A percentile compares a stretch with the other conserved stretches of the same genome.
phyloP scores from a whole-genome alignment of 352 stramenopile species.

The Phytophthora cryptogea region DNA sequence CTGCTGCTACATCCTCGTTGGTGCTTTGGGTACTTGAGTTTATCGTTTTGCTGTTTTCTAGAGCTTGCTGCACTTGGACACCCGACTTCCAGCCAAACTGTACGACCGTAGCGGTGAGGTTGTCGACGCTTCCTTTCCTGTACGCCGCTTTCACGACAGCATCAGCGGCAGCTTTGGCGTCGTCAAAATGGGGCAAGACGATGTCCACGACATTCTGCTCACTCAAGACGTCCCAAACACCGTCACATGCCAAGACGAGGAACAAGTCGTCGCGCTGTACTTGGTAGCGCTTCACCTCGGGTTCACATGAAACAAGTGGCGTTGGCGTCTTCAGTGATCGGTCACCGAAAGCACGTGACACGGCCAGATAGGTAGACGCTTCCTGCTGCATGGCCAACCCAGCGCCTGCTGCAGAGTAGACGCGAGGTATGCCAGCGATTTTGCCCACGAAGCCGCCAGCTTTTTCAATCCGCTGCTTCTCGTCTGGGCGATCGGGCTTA shows the following conservation, averaged over 20 bases:
- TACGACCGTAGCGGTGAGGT: constrained; percentile 61
- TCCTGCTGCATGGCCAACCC: constrained; percentile 37
- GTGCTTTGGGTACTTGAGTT: constrained; percentile 6
- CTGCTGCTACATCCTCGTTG: constrained; percentile 14
- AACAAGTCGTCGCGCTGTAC: constrained; percentile 55
- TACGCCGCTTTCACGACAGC: constrained; percentile 66
- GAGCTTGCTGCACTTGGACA: constrained; percentile 18
- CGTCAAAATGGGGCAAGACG: constrained; percentile 39
- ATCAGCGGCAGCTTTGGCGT: constrained; percentile 46
- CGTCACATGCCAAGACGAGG: constrained; percentile 63
- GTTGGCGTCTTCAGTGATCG: constrained; percentile 51
- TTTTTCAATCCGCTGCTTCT: constrained; percentile 54
- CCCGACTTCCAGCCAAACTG: constrained; percentile 48
- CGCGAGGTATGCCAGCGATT: constrained; percentile 50
- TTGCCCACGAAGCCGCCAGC: constrained; percentile 56
- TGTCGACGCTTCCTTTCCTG: constrained; percentile 55
- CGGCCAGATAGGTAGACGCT: constrained; percentile 49
- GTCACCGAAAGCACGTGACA: constrained; percentile 70
- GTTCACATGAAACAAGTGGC: constrained; percentile 54
- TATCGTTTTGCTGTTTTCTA: constrained; percentile 8
- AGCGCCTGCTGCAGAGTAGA: constrained; percentile 53
- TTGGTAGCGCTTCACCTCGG: constrained; percentile 43
- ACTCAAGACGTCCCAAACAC: constrained; percentile 66
- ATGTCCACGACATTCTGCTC: constrained; percentile 66
- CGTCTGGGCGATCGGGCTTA: constrained; percentile 52